phyloP scores from a whole-genome alignment of 306 rosid genomes.

The Dalbergia oliveri region DNA sequence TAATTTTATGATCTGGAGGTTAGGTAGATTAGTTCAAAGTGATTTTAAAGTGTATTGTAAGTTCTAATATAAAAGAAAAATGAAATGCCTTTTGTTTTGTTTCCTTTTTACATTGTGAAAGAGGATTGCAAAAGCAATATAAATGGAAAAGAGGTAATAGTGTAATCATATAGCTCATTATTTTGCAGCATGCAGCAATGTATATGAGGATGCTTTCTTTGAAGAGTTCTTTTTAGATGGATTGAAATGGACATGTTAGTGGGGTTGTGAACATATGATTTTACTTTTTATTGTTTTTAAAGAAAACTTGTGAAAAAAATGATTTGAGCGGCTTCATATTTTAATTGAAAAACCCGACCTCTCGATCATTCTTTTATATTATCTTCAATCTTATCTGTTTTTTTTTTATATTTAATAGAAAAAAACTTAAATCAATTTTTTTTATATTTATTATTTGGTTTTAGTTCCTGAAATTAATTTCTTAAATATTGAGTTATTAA shows the following conservation, averaged over 20 bases:
- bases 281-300: background rate
- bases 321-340: background rate
- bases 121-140: conserved; percentile 33
- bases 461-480: too few relatives aligned
- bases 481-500: too few relatives aligned
- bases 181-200: conserved; percentile 35
- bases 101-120: background rate
- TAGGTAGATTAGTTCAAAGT: conserved; percentile 17
- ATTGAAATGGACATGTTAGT: background rate
- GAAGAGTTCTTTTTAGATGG: background rate
- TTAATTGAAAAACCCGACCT: background rate
- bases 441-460: too few relatives aligned
- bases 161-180: conserved; percentile 39
- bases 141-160: conserved; percentile 30
- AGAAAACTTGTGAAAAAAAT: background rate
- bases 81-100: conserved; percentile 28
- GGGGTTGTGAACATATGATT: background rate
- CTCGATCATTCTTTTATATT: background rate
- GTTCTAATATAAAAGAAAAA: conserved; percentile 30
- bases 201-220: conserved; percentile 3
- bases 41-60: conserved; percentile 26
- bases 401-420: too few relatives aligned
- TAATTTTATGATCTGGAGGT: conserved; percentile 25
- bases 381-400: background rate
- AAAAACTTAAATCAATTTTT: too few relatives aligned